These are phyloP conservation scores for Sporopachydermia quercuum DNA, from an alignment of 805 yeast genomes.

Conservation along the genomic window DNA sequence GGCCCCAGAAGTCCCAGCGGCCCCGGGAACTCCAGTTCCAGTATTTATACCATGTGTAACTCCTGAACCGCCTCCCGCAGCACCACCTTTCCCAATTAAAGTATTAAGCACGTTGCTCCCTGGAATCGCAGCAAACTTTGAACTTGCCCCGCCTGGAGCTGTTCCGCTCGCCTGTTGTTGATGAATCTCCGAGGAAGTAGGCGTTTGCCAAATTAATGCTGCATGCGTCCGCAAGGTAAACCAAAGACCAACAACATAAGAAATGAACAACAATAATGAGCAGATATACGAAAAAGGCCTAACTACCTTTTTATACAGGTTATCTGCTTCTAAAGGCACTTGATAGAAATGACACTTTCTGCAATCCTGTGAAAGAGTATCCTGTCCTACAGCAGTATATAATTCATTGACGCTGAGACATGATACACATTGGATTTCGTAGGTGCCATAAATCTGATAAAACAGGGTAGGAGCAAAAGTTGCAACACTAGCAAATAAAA, in stretches of 20 bases:
- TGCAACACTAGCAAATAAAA: slow-evolving; percentile 76
- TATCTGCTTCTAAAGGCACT: slow-evolving; percentile 58
- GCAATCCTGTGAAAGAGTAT: slow-evolving; percentile 40
- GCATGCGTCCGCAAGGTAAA: slow-evolving; percentile 95
- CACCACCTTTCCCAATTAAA: no score
- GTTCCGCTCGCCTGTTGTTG: no score
- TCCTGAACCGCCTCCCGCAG: no score
- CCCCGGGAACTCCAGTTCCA: no score
- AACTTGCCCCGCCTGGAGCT: no score
- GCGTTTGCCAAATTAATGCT: slow-evolving; percentile 83
- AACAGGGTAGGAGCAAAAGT: slow-evolving; percentile 88
- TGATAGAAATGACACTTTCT: slow-evolving; percentile 63
- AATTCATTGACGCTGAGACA: slow-evolving; percentile 27
- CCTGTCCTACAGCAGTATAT: slow-evolving; percentile 9
- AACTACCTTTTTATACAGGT: slow-evolving; percentile 49
- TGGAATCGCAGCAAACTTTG: no score
- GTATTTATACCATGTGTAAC: no score
- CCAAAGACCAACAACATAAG: slow-evolving; percentile 79
- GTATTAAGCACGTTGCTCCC: no score
- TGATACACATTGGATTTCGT: slow-evolving; percentile 55
- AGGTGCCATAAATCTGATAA: slow-evolving; percentile 80
- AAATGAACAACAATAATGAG: slow-evolving; percentile 64
- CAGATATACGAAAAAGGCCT: slow-evolving; percentile 74
- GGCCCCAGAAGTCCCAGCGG: no score
- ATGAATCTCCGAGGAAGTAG: slow-evolving; percentile 28